phyloP scores from a whole-genome alignment of 192 early-diverging fungal genomes.

The Backusella macrospora region DNA sequence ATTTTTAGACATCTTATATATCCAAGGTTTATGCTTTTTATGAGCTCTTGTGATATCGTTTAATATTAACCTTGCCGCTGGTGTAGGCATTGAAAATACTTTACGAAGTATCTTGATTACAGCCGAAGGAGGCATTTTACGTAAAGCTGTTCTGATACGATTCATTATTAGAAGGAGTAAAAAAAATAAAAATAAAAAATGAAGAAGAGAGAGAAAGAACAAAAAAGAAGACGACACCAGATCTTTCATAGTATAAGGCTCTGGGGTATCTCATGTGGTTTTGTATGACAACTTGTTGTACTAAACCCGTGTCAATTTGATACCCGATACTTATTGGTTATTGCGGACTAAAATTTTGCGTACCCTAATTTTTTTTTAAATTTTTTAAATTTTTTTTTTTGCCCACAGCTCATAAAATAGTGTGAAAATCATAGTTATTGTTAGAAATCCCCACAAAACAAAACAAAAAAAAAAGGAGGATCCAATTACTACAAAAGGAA shows the following conservation, averaged over 20 bases:
- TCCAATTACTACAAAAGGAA: not conserved
- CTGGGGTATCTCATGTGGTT: conserved; percentile 2
- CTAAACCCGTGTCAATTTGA: conserved; percentile 19
- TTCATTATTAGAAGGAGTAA: conserved; percentile 25
- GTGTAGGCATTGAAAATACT: conserved; percentile 42
- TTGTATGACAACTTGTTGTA: not conserved
- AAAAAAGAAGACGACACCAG: not conserved
- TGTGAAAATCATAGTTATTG: conserved; percentile 6
- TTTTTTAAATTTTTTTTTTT: not conserved
- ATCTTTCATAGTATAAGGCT: conserved; percentile 1
- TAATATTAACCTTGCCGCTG: conserved; percentile 39
- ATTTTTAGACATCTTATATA: conserved; percentile 27
- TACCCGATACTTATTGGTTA: not conserved
- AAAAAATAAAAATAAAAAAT: not conserved
- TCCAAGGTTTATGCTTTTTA: conserved; percentile 41
- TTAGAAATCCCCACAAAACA: not conserved
- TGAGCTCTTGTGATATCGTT: conserved; percentile 40
- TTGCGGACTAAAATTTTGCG: not conserved
- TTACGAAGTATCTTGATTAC: conserved; percentile 38
- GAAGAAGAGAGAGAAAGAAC: not conserved
- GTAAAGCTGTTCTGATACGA: conserved; percentile 30
- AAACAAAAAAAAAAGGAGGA: too few relatives aligned
- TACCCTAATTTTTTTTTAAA: not conserved
- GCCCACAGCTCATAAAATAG: not conserved
- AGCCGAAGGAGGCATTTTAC: conserved; percentile 41